These are phyloP conservation scores for Trametes pubescens DNA, from an alignment of 1,284 basidiomycete genomes.

Conservation along the genomic window DNA sequence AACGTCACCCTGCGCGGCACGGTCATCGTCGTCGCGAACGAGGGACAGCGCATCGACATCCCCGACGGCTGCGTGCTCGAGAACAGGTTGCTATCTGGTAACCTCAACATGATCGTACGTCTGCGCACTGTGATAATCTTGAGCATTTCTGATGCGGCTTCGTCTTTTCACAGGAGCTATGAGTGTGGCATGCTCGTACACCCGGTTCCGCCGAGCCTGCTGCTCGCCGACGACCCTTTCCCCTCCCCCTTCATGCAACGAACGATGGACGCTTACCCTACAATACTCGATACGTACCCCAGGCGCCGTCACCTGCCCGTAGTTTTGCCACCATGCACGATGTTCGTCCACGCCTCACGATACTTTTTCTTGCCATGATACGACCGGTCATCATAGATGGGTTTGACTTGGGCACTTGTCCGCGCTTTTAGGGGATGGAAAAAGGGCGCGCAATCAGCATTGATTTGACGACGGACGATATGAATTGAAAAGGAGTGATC, in stretches of 20 bases:
- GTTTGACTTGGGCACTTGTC: not conserved
- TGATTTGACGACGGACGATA: conserved; percentile 14
- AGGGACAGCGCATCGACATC: conserved; percentile 95
- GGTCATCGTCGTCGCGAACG: conserved; percentile 80
- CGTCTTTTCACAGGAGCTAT: conserved; percentile 26
- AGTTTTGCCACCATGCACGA: conserved; percentile 1
- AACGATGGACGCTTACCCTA: conserved; percentile 24
- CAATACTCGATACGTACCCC: conserved; percentile 5
- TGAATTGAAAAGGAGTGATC: conserved; percentile 8
- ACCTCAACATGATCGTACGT: conserved; percentile 58
- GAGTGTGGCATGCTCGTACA: not conserved
- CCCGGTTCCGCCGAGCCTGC: conserved; percentile 4
- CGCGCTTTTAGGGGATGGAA: not conserved
- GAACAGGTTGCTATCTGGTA: conserved; percentile 76
- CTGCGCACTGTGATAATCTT: not conserved
- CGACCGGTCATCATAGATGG: conserved; percentile 4
- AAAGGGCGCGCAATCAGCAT: not conserved
- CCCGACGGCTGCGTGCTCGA: conserved; percentile 96
- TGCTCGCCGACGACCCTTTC: not conserved
- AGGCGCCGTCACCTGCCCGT: conserved; percentile 18
- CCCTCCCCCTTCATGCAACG: conserved; percentile 7
- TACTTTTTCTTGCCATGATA: not conserved
- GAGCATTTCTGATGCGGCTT: not conserved
- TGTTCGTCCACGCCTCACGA: not conserved
- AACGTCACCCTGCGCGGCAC: conserved; percentile 91